Percentiles rank a stretch among this genome's conserved stretches.
Evolutionary conservation across 768 basidiomycete species (phyloP).

Genomic region (Paxillus rubicundulus): DNA sequence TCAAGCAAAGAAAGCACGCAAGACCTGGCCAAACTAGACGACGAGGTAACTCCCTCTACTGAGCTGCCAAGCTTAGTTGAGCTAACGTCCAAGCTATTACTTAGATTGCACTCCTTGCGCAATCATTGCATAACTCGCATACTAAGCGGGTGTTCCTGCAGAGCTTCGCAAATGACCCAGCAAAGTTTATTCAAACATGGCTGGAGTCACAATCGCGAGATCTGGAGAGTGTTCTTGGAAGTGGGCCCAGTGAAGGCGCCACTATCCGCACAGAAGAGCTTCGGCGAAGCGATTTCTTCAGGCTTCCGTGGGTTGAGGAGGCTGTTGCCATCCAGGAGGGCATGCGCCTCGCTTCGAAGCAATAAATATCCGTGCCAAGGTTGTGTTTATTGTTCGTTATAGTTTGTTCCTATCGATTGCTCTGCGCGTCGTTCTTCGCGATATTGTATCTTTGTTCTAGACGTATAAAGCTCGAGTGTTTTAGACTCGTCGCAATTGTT

Average conservation of each 20-base stretch:
- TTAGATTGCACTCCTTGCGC: constrained; percentile 79
- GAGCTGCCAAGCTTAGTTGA: constrained; percentile 6
- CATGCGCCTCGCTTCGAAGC: constrained; percentile 58
- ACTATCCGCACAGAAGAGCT: constrained; percentile 87
- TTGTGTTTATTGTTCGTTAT: constrained; percentile 2
- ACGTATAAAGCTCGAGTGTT: neutral
- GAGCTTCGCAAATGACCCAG: constrained; percentile 76
- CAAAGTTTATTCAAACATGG: constrained; percentile 85
- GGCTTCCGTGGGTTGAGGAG: constrained; percentile 87
- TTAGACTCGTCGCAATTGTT: neutral
- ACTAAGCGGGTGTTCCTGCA: constrained; percentile 84
- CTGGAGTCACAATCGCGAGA: constrained; percentile 90
- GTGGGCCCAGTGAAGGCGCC: constrained; percentile 75
- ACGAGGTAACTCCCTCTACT: constrained; percentile 59
- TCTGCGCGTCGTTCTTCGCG: neutral
- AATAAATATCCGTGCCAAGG: constrained; percentile 19
- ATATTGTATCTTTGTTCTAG: neutral
- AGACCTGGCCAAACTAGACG: constrained; percentile 72
- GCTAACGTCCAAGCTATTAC: constrained; percentile 13
- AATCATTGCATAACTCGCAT: constrained; percentile 84
- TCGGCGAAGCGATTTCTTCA: constrained; percentile 86
- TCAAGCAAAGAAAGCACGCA: constrained; percentile 69
- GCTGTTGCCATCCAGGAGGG: constrained; percentile 87
- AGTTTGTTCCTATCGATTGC: constrained; percentile 2
- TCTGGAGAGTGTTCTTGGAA: constrained; percentile 84